Percentiles rank a stretch among this genome's conserved stretches.
phyloP scores from a whole-genome alignment of 2,329 filamentous ascomycete genomes.

The Ophiostoma sp. region DNA sequence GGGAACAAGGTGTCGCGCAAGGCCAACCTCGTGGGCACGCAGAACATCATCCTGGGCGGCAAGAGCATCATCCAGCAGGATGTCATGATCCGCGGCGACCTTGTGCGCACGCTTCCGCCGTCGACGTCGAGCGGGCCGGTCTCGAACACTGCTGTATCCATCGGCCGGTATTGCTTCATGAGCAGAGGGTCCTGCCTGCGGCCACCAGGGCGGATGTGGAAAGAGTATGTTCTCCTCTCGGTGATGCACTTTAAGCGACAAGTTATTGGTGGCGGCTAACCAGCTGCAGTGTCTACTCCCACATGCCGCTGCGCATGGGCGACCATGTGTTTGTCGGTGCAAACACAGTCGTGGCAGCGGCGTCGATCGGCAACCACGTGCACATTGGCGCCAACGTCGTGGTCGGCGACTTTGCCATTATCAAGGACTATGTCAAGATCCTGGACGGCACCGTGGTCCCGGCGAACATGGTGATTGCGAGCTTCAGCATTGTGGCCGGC shows the following conservation, averaged over 20 bases:
- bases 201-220: slow-evolving; percentile 76
- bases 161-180: slow-evolving; percentile 88
- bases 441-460: slow-evolving; percentile 80
- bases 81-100: slow-evolving; percentile 87
- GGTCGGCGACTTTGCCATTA: slow-evolving; percentile 79
- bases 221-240: slow-evolving; percentile 48
- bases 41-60: slow-evolving; percentile 95
- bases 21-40: slow-evolving; percentile 85
- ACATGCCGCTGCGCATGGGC: slow-evolving; percentile 86
- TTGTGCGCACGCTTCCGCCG: slow-evolving; percentile 55
- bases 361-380: slow-evolving; percentile 77
- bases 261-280: not conserved
- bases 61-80: slow-evolving; percentile 95
- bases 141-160: slow-evolving; percentile 67
- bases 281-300: slow-evolving; percentile 53
- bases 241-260: not conserved
- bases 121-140: slow-evolving; percentile 33
- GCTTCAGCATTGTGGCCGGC: slow-evolving; percentile 86
- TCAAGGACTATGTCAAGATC: slow-evolving; percentile 89
- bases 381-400: slow-evolving; percentile 73
- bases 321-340: slow-evolving; percentile 90
- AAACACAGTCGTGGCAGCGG: slow-evolving; percentile 71
- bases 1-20: slow-evolving; percentile 97
- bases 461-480: slow-evolving; percentile 83
- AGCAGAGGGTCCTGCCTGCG: slow-evolving; percentile 71